phyloP scores from a whole-genome alignment of 2,329 filamentous ascomycete species.

The Mycogone perniciosa region DNA sequence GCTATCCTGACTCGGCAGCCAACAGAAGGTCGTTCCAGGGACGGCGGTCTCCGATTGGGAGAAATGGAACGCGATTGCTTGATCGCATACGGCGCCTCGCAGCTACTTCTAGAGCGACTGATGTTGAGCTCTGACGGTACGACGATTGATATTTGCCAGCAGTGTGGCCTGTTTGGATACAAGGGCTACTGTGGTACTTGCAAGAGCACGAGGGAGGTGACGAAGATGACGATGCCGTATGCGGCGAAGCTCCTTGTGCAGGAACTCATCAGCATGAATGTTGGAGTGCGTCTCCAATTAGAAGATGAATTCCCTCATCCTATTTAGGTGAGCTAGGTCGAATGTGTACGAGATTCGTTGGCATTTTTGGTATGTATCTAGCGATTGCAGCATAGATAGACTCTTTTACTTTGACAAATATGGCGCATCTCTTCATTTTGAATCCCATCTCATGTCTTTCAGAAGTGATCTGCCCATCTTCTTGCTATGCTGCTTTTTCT shows the following conservation, averaged over 20 bases:
- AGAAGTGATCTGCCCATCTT: background rate
- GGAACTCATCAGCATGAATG: conserved; percentile 97
- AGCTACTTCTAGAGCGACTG: conserved; percentile 83
- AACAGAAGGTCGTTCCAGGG: conserved; percentile 87
- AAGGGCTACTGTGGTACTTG: conserved; percentile 93
- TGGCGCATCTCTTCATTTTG: too few relatives aligned
- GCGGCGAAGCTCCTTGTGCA: conserved; percentile 94
- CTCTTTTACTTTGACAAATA: too few relatives aligned
- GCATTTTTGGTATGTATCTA: background rate
- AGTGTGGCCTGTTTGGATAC: conserved; percentile 92
- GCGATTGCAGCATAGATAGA: background rate
- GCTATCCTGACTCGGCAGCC: conserved; percentile 93
- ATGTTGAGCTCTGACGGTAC: conserved; percentile 94
- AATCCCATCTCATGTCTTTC: background rate
- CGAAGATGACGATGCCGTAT: conserved; percentile 94
- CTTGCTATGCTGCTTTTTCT: background rate
- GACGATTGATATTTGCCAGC: conserved; percentile 87
- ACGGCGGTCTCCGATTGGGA: conserved; percentile 86
- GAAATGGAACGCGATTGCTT: conserved; percentile 99
- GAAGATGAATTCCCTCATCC: conserved; percentile 86
- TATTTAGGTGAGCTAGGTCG: conserved; percentile 20
- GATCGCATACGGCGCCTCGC: conserved; percentile 92
- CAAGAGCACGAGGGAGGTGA: conserved; percentile 74
- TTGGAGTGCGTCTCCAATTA: conserved; percentile 84
- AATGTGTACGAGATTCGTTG: background rate